Evolutionary conservation across 345 rosid genomes (phyloP).

Genomic region (Aegle marmelos): DNA sequence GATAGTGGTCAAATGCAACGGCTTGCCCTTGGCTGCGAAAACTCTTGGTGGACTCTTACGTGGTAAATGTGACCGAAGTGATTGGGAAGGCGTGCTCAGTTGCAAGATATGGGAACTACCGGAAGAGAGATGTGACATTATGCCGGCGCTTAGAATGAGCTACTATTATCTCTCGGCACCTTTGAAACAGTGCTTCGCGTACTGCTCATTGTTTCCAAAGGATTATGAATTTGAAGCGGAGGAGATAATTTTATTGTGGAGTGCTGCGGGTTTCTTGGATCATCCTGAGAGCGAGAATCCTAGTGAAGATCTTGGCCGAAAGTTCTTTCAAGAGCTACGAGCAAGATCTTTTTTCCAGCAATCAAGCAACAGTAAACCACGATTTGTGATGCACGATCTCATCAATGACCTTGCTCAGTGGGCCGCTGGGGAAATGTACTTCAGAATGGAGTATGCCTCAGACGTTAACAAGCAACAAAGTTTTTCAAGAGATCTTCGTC

Average conservation of each 20-base stretch:
- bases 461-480: background rate
- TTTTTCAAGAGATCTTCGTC: background rate
- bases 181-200: constrained; percentile 3
- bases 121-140: background rate
- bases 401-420: constrained; percentile 4
- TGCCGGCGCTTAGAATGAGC: background rate
- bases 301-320: background rate
- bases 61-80: background rate
- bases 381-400: constrained; percentile 11
- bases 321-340: too few relatives aligned
- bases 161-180: background rate
- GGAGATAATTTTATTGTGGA: constrained; percentile 3
- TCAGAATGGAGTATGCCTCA: background rate
- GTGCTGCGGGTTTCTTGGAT: background rate
- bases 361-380: constrained; percentile 38
- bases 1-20: background rate
- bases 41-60: background rate
- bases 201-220: constrained; percentile 5
- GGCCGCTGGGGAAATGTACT: background rate
- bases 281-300: too few relatives aligned
- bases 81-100: background rate
- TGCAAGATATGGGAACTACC: background rate
- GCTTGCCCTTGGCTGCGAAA: background rate
- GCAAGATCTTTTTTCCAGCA: too few relatives aligned
- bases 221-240: constrained; percentile 8